Evolutionary conservation across 805 yeast species (phyloP).

Genomic region (Myxozyma monticola): DNA sequence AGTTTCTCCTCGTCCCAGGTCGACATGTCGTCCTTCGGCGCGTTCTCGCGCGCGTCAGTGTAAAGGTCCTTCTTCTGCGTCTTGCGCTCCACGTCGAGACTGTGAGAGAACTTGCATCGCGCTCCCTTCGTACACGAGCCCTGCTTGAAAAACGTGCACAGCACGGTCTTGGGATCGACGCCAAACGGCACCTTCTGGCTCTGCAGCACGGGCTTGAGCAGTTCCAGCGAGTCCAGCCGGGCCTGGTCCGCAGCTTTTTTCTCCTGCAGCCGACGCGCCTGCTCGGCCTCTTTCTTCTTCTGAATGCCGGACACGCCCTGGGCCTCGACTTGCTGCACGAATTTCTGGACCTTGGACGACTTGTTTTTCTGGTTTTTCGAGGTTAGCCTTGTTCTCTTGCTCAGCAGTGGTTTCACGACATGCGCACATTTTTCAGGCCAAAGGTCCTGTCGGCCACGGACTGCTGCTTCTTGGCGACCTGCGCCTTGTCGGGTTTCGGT

Average conservation of each 20-base stretch:
- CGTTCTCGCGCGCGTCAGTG: constrained; percentile 72
- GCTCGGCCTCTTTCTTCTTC: constrained; percentile 74
- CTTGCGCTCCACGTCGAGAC: constrained; percentile 79
- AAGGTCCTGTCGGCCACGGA: constrained; percentile 84
- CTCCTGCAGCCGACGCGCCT: constrained; percentile 65
- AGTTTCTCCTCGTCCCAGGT: constrained; percentile 96
- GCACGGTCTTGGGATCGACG: constrained; percentile 91
- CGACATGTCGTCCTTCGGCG: constrained; percentile 79
- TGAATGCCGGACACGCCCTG: constrained; percentile 56
- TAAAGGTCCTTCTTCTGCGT: constrained; percentile 89
- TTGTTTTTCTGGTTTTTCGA: constrained; percentile 60
- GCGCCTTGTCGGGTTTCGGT: constrained; percentile 55
- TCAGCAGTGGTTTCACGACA: not conserved
- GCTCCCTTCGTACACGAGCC: constrained; percentile 69
- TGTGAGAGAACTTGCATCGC: constrained; percentile 91
- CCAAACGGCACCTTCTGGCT: constrained; percentile 92
- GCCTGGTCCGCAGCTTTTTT: constrained; percentile 91
- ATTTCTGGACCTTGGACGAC: constrained; percentile 83
- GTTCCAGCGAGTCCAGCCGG: constrained; percentile 77
- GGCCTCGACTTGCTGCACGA: constrained; percentile 63
- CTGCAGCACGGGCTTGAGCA: constrained; percentile 65
- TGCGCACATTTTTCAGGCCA: constrained; percentile 72
- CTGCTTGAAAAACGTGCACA: constrained; percentile 86
- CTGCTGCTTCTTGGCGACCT: constrained; percentile 55
- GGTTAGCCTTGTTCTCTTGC: not conserved